Conservation (phyloP, 208 protist species). For the Wallacemonas sp. region DNA sequence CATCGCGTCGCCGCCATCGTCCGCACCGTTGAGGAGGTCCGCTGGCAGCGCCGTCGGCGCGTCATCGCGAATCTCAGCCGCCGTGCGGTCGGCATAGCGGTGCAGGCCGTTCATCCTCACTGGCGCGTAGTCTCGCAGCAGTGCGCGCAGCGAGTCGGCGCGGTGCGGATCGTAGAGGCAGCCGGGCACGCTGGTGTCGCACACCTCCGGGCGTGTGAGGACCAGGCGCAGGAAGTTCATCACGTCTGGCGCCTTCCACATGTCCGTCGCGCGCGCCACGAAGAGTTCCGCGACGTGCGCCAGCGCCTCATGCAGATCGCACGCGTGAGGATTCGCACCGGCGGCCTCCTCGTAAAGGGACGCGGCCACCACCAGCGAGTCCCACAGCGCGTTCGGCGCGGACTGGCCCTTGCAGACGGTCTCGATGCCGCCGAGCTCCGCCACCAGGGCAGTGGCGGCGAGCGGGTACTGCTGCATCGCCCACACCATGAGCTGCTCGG, state of each 20-base stretch:
- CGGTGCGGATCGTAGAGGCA: too few relatives aligned
- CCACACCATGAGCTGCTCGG: constrained; percentile 41
- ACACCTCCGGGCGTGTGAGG: neutral
- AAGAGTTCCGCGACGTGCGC: constrained; percentile 49
- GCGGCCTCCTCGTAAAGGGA: neutral
- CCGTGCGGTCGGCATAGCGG: constrained; percentile 30
- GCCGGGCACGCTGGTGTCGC: too few relatives aligned
- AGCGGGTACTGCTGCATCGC: constrained; percentile 64
- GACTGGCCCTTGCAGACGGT: constrained; percentile 24
- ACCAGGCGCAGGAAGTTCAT: constrained; percentile 20
- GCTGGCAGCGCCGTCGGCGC: constrained; percentile 48
- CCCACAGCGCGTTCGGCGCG: constrained; percentile 20
- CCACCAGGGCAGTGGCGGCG: constrained; percentile 54
- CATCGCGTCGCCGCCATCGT: constrained; percentile 19
- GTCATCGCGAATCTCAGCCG: constrained; percentile 38
- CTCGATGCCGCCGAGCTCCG: constrained; percentile 40
- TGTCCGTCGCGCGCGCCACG: constrained; percentile 63
- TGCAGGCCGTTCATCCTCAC: constrained; percentile 12
- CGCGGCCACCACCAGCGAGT: constrained; percentile 9
- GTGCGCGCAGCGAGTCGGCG: too few relatives aligned
- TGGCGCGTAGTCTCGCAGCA: too few relatives aligned
- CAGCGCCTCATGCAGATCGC: neutral
- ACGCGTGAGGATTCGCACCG: constrained; percentile 2
- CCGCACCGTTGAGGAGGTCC: constrained; percentile 37
- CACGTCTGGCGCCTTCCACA: constrained; percentile 71